Conservation (phyloP, 768 basidiomycete genomes). For the Suillus paluster region DNA sequence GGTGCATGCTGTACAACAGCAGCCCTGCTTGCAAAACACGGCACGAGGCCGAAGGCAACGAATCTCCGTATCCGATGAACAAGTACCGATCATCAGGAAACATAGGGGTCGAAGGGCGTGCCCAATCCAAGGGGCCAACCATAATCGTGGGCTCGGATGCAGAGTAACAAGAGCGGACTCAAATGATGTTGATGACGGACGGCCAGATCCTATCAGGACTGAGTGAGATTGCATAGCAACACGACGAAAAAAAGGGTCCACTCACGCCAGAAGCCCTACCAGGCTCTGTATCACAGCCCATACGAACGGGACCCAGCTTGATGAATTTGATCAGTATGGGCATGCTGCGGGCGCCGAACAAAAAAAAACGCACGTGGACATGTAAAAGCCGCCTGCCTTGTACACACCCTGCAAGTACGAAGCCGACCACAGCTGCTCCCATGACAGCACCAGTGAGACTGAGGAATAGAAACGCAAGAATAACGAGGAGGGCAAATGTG, state of each 20-base stretch:
- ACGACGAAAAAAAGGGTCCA: slow-evolving; percentile 2
- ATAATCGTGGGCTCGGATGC: background rate
- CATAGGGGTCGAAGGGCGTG: slow-evolving; percentile 2
- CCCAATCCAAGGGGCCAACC: too few relatives aligned
- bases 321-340: slow-evolving; percentile 1
- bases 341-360: slow-evolving; percentile 3
- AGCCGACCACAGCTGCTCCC: slow-evolving; percentile 43
- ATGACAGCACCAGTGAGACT: slow-evolving; percentile 44
- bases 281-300: slow-evolving; percentile 46
- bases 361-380: slow-evolving; percentile 42
- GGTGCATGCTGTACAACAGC: background rate
- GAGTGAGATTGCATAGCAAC: background rate
- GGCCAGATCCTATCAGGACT: slow-evolving; percentile 43
- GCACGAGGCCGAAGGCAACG: background rate
- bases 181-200: slow-evolving; percentile 46
- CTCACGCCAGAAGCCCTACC: slow-evolving; percentile 45
- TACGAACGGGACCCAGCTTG: slow-evolving; percentile 48
- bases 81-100: background rate
- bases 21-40: background rate
- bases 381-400: slow-evolving; percentile 40
- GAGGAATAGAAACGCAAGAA: slow-evolving; percentile 38
- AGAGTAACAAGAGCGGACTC: slow-evolving; percentile 2
- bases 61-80: background rate
- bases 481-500: slow-evolving; percentile 44
- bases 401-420: slow-evolving; percentile 44